Conservation (phyloP, 306 rosid species). For the Coriaria nepalensis region DNA sequence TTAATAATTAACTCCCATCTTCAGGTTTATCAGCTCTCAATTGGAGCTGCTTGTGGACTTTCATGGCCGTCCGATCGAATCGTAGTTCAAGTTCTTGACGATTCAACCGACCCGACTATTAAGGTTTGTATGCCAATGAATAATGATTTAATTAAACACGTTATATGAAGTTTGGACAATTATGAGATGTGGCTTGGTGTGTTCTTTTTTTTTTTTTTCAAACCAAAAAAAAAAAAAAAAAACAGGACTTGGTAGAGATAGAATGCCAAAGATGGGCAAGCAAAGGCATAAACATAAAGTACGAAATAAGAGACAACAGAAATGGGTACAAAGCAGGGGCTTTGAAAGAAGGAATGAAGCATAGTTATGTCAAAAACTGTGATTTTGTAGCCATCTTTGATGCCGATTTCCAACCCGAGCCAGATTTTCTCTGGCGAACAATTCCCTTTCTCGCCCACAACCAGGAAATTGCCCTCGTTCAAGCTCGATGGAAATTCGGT, state of each 20-base stretch:
- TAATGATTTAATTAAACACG: background rate
- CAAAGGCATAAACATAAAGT: too few species aligned
- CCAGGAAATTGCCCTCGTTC: too few species aligned
- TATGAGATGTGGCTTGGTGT: slow-evolving; percentile 12
- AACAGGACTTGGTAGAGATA: background rate
- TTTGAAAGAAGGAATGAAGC: too few species aligned
- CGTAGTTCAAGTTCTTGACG: slow-evolving; percentile 27
- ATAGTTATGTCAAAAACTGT: too few species aligned
- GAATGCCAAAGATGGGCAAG: too few species aligned
- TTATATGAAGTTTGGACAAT: background rate
- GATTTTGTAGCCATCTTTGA: too few species aligned
- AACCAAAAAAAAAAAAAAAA: slow-evolving; percentile 1
- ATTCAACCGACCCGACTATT: slow-evolving; percentile 24
- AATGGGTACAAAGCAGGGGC: too few species aligned
- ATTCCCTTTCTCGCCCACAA: too few species aligned
- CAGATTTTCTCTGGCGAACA: too few species aligned
- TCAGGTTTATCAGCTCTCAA: slow-evolving; percentile 30
- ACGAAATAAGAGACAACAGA: too few species aligned
- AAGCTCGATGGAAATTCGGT: background rate
- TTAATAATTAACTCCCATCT: background rate
- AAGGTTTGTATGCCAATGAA: slow-evolving; percentile 8
- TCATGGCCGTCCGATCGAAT: slow-evolving; percentile 31
- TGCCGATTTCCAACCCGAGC: too few species aligned
- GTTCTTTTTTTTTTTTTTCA: too few species aligned
- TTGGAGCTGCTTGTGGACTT: slow-evolving; percentile 32